These are phyloP conservation scores for Tulasnella sp. DNA, from an alignment of 768 basidiomycete genomes.

Conservation along the genomic window DNA sequence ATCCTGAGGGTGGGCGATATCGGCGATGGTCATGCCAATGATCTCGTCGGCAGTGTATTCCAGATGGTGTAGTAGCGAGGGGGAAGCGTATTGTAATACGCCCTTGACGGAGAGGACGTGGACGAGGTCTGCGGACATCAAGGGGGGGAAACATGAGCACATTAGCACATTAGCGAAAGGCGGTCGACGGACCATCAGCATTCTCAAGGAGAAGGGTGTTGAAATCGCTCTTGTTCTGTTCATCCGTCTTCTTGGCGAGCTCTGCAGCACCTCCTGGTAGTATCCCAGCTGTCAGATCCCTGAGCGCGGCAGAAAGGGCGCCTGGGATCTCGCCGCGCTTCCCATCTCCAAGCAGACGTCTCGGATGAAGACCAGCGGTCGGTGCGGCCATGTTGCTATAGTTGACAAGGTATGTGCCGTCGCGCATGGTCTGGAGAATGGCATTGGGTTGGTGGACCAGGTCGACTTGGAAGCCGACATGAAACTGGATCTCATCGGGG, in stretches of 20 bases:
- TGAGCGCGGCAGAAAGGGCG: constrained; percentile 9
- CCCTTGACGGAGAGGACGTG: constrained; percentile 91
- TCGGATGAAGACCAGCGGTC: constrained; percentile 2
- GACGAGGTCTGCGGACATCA: constrained; percentile 72
- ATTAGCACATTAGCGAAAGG: too few species aligned
- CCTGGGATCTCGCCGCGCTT: constrained; percentile 1
- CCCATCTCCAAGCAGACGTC: constrained; percentile 1
- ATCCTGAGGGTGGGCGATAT: constrained; percentile 83
- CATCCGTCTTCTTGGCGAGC: constrained; percentile 1
- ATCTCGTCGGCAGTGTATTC: constrained; percentile 83
- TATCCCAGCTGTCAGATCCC: constrained; percentile 13
- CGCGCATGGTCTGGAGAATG: constrained; percentile 65
- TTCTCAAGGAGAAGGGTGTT: constrained; percentile 32
- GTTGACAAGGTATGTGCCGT: constrained; percentile 67
- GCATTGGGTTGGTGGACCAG: constrained; percentile 75
- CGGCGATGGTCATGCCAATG: constrained; percentile 61
- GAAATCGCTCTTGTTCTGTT: constrained; percentile 19
- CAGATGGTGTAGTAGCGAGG: constrained; percentile 61
- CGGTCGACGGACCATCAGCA: constrained; percentile 27
- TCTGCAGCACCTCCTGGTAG: background rate
- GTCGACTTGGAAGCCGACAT: constrained; percentile 95
- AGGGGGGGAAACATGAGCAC: background rate
- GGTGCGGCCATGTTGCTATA: constrained; percentile 29
- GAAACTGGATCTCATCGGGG: constrained; percentile 67
- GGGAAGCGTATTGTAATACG: constrained; percentile 82